Conservation (phyloP, 2,329 filamentous ascomycete species). For the Colletotrichum sp. region DNA sequence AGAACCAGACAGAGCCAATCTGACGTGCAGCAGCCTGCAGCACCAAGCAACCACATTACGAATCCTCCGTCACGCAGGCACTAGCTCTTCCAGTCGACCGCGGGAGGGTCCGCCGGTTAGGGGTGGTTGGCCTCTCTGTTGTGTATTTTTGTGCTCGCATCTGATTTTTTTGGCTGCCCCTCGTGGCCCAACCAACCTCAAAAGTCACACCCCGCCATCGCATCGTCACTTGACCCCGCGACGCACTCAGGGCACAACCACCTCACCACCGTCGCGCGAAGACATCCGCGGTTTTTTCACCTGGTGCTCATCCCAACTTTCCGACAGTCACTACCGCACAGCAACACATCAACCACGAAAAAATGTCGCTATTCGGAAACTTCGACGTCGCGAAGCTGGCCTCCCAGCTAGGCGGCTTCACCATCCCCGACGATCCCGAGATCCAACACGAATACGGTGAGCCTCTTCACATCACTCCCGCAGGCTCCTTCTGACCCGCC, state of each 20-base stretch:
- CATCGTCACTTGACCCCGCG: slow-evolving; percentile 14
- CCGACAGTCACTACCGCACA: slow-evolving; percentile 4
- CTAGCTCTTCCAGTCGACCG: neutral
- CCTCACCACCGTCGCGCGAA: neutral
- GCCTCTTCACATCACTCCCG: neutral
- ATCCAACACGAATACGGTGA: slow-evolving; percentile 24
- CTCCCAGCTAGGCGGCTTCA: slow-evolving; percentile 45
- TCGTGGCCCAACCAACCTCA: neutral
- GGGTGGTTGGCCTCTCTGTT: neutral
- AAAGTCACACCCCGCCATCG: neutral
- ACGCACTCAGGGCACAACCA: neutral
- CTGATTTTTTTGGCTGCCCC: neutral
- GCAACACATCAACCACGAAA: neutral
- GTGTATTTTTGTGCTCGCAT: neutral
- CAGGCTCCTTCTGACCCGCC: neutral
- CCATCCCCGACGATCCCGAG: slow-evolving; percentile 36
- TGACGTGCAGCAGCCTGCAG: slow-evolving; percentile 10
- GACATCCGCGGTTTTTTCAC: neutral
- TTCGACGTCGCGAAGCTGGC: slow-evolving; percentile 34
- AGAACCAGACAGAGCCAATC: slow-evolving; percentile 17
- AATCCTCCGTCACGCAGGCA: slow-evolving; percentile 1
- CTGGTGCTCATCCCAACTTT: neutral
- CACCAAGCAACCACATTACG: slow-evolving; percentile 9
- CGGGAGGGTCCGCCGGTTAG: neutral
- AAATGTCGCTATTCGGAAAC: slow-evolving; percentile 17